Conservation (phyloP, 1,284 basidiomycete genomes). For the Cutaneotrichosporon dermatis region DNA sequence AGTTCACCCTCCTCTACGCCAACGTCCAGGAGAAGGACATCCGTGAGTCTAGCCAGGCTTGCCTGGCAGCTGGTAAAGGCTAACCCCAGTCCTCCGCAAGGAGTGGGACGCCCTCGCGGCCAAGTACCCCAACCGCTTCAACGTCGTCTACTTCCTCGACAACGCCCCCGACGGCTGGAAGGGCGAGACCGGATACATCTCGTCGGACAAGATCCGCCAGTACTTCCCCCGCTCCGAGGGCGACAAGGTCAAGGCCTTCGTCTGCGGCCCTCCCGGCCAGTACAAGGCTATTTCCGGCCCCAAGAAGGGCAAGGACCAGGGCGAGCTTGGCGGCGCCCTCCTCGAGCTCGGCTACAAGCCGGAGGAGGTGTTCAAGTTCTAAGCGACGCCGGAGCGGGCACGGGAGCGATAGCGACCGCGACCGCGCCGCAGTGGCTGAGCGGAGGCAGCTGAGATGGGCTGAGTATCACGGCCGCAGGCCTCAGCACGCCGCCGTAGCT, state of each 20-base stretch:
- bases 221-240: conserved; percentile 60
- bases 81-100: conserved; percentile 59
- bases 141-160: conserved; percentile 83
- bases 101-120: conserved; percentile 72
- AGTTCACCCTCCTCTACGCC: conserved; percentile 86
- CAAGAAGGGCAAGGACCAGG: conserved; percentile 67
- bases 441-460: too few species aligned
- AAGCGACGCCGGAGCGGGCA: conserved; percentile 3
- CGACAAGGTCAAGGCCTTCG: conserved; percentile 75
- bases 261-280: conserved; percentile 89
- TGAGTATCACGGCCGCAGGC: too few species aligned
- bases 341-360: conserved; percentile 81
- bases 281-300: conserved; percentile 64
- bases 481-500: too few species aligned
- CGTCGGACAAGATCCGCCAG: conserved; percentile 64
- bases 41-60: too few species aligned
- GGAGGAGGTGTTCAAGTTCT: conserved; percentile 58
- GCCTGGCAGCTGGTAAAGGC: too few species aligned
- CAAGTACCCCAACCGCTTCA: conserved; percentile 62
- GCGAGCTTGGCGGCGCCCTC: conserved; percentile 71
- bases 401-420: too few species aligned
- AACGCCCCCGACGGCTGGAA: conserved; percentile 67
- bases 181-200: conserved; percentile 69
- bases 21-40: conserved; percentile 91
- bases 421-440: too few species aligned